phyloP scores from a whole-genome alignment of 2,329 filamentous ascomycete genomes.

The Talaromyces verruculosus region DNA sequence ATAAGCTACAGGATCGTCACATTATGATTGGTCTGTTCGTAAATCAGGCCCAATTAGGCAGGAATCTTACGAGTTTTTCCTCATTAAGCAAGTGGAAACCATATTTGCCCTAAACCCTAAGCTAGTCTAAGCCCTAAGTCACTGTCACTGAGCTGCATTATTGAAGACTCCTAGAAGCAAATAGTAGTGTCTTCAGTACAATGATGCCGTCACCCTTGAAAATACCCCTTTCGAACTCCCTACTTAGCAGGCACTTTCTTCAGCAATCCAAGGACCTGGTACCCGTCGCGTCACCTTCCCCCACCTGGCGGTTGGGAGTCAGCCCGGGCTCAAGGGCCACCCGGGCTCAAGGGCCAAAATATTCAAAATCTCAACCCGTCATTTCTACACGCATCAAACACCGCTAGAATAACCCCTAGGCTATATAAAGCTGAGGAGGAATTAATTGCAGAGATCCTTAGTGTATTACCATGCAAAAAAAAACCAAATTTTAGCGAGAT shows the following conservation, averaged over 20 bases:
- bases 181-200: neutral
- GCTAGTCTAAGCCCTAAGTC: neutral
- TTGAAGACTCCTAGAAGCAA: neutral
- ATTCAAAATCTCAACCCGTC: too few species aligned
- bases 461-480: too few species aligned
- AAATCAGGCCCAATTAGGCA: neutral
- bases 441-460: too few species aligned
- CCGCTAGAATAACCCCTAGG: too few species aligned
- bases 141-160: neutral
- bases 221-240: too few species aligned
- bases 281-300: too few species aligned
- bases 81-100: neutral
- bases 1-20: neutral
- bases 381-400: too few species aligned
- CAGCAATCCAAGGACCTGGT: neutral
- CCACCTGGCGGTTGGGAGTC: too few species aligned
- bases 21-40: neutral
- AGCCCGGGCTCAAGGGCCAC: too few species aligned
- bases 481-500: too few species aligned
- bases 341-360: too few species aligned
- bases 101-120: neutral
- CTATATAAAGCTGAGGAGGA: too few species aligned
- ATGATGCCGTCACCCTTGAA: neutral
- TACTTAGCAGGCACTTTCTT: neutral
- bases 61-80: neutral